Percentiles rank a stretch among this genome's conserved stretches.
Conservation (phyloP, 2,329 filamentous ascomycete genomes). For the Pseudogymnoascus sp. region DNA sequence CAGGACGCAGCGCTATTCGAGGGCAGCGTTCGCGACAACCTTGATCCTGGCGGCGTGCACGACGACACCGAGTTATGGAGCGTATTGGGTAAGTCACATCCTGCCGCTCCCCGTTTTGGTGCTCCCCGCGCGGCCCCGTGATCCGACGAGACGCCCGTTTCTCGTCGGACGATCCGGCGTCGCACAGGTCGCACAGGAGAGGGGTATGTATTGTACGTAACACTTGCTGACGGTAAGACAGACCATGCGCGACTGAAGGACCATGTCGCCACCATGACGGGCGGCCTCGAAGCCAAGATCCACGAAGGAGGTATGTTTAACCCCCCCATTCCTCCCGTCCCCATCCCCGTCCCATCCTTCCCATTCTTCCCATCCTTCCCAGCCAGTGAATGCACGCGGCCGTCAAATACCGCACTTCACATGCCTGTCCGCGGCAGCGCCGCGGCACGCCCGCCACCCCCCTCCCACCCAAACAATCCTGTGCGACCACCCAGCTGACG, state of each 20-base stretch:
- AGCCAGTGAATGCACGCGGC: neutral
- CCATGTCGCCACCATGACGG: constrained; percentile 77
- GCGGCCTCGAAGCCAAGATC: constrained; percentile 81
- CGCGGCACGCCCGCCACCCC: constrained; percentile 10
- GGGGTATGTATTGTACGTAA: constrained; percentile 21
- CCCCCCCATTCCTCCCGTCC: neutral
- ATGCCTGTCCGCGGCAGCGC: neutral
- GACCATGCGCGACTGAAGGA: constrained; percentile 93
- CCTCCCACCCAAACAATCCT: constrained; percentile 8
- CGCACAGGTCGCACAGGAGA: constrained; percentile 14
- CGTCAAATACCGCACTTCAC: constrained; percentile 1
- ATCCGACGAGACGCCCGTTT: constrained; percentile 1
- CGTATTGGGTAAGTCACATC: constrained; percentile 63
- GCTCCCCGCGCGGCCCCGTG: constrained; percentile 1
- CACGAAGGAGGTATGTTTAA: constrained; percentile 78
- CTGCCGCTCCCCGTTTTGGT: neutral
- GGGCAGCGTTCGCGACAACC: constrained; percentile 85
- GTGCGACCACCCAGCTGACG: constrained; percentile 8
- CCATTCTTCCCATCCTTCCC: neutral
- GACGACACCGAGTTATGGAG: constrained; percentile 98
- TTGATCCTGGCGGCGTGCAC: constrained; percentile 89
- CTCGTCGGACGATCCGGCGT: neutral
- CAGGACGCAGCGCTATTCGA: constrained; percentile 96
- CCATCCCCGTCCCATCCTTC: neutral
- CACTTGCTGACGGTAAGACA: constrained; percentile 37